phyloP scores from a whole-genome alignment of 768 basidiomycete genomes.

The Lanmaoa rubissima region DNA sequence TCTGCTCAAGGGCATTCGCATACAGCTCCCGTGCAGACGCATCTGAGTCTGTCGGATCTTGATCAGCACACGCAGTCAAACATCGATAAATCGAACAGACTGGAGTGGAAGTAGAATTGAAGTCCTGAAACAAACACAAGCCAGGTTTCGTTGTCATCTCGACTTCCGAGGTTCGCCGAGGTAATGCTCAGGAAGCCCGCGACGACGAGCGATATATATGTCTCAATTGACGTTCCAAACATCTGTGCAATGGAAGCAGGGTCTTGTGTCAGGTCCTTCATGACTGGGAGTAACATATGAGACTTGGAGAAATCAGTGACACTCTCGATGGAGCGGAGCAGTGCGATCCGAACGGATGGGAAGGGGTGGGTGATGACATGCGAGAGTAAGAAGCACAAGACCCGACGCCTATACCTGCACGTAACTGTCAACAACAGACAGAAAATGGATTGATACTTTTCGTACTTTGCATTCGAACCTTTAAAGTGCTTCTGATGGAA shows the following conservation, averaged over 20 bases:
- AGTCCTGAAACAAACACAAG: slow-evolving; percentile 44
- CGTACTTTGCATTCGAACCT: slow-evolving; percentile 46
- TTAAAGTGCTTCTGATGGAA: slow-evolving; percentile 61
- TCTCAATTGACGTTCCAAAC: slow-evolving; percentile 39
- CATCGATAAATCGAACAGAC: slow-evolving; percentile 33
- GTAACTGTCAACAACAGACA: slow-evolving; percentile 18
- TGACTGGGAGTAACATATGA: slow-evolving; percentile 56
- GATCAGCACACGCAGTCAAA: not conserved
- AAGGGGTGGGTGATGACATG: slow-evolving; percentile 64
- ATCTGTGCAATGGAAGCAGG: slow-evolving; percentile 28
- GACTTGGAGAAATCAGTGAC: slow-evolving; percentile 45
- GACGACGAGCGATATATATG: slow-evolving; percentile 34
- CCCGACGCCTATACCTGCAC: slow-evolving; percentile 62
- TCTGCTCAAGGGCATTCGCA: slow-evolving; percentile 45
- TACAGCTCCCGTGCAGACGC: slow-evolving; percentile 40
- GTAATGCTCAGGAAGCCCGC: slow-evolving; percentile 53
- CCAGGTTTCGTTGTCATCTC: slow-evolving; percentile 46
- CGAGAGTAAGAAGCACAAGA: slow-evolving; percentile 77
- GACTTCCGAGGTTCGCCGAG: slow-evolving; percentile 44
- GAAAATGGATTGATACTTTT: slow-evolving; percentile 27
- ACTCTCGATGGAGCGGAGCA: slow-evolving; percentile 48
- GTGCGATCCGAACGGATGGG: slow-evolving; percentile 44
- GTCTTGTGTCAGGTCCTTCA: slow-evolving; percentile 40
- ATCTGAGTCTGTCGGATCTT: slow-evolving; percentile 37
- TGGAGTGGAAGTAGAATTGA: slow-evolving; percentile 43